A percentile compares a stretch with the other conserved stretches of the same genome.
Conservation (phyloP, 2,329 filamentous ascomycete species). For the Colletotrichum tropicicola region DNA sequence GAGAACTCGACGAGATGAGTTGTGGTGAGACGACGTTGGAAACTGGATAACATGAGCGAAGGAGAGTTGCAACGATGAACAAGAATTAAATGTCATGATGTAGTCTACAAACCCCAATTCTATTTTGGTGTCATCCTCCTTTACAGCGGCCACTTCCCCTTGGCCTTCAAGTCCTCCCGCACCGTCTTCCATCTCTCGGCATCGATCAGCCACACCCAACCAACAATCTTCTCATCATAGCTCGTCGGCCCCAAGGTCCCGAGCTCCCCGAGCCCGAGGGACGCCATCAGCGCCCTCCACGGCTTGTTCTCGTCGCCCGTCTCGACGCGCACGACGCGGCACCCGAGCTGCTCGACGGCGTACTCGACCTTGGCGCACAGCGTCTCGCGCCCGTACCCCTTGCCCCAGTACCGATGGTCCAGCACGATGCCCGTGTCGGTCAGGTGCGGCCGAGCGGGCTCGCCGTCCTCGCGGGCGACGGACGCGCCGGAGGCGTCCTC, state of each 20-base stretch:
- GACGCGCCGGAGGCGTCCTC: neutral
- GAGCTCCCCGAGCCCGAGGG: conserved; percentile 10
- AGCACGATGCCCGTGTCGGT: conserved; percentile 34
- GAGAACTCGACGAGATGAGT: neutral
- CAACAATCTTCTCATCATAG: conserved; percentile 10
- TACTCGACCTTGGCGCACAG: conserved; percentile 34
- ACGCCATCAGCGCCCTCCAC: conserved; percentile 26
- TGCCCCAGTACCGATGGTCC: conserved; percentile 32
- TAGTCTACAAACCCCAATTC: too few species aligned
- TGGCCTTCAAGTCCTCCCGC: neutral
- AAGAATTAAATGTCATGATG: too few species aligned
- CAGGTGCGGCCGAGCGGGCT: neutral
- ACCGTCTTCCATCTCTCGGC: neutral
- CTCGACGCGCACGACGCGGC: conserved; percentile 31
- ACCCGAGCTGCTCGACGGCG: conserved; percentile 31
- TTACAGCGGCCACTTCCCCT: conserved; percentile 6
- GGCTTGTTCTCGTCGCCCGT: conserved; percentile 30
- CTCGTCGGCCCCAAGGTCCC: conserved; percentile 15
- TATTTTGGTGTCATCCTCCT: neutral
- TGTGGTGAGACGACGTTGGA: too few species aligned
- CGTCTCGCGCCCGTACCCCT: conserved; percentile 34
- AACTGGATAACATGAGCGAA: too few species aligned
- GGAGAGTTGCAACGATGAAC: too few species aligned
- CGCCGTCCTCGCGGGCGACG: neutral
- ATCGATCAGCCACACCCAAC: conserved; percentile 6